Conservation (phyloP, 305 asterid species). For the Andrographis paniculata region DNA sequence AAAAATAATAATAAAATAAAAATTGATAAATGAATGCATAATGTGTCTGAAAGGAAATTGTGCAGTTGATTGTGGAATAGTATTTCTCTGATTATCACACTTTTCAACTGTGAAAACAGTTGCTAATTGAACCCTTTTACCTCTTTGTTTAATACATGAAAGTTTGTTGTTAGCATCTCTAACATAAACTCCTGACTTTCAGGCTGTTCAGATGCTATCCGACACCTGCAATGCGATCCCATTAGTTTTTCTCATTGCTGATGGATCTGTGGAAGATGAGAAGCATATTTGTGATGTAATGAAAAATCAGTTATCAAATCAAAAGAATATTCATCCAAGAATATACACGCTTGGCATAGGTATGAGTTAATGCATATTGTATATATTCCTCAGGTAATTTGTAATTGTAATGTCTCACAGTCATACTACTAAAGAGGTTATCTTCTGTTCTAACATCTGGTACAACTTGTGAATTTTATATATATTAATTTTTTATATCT, state of each 20-base stretch:
- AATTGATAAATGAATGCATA: no score
- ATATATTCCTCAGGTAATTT: no score
- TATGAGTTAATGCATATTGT: no score
- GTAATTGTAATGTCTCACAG: no score
- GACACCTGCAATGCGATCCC: constrained; percentile 42
- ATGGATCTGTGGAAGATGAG: constrained; percentile 87
- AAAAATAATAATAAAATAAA: no score
- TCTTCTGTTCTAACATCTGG: no score
- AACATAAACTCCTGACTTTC: constrained; percentile 22
- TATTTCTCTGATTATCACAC: neutral
- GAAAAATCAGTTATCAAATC: constrained; percentile 37
- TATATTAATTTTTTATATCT: no score
- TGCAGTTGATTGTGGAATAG: no score
- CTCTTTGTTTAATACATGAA: neutral
- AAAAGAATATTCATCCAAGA: constrained; percentile 41
- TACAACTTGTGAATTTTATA: no score
- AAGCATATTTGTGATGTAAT: constrained; percentile 51
- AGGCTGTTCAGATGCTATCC: constrained; percentile 70
- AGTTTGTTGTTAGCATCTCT: constrained; percentile 17
- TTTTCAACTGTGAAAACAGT: neutral
- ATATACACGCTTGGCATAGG: constrained; percentile 79
- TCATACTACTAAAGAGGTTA: no score
- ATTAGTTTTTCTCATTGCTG: constrained; percentile 62
- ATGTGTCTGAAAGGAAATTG: no score
- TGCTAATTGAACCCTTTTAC: neutral